Percentiles rank a stretch among this genome's conserved stretches.
phyloP scores from a whole-genome alignment of 306 rosid genomes.

The Calophaca sinica region DNA sequence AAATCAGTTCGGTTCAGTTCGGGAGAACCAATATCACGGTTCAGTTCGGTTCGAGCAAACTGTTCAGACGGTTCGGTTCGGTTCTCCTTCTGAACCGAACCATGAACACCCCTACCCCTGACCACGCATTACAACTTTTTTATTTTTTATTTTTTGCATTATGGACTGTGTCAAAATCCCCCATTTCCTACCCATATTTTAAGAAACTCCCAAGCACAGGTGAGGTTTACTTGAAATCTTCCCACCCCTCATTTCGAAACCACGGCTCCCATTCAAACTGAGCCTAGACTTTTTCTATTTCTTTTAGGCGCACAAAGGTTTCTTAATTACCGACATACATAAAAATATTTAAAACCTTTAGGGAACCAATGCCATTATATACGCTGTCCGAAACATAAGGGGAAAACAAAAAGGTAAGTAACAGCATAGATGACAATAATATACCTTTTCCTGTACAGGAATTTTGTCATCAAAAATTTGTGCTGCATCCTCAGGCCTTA shows the following conservation, averaged over 20 bases:
- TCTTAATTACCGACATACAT: constrained; percentile 2
- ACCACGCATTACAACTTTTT: not conserved
- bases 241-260: constrained; percentile 6
- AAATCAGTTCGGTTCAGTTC: too few relatives aligned
- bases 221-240: constrained; percentile 23
- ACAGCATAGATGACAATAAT: constrained; percentile 9
- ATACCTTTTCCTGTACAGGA: constrained; percentile 77
- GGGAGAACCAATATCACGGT: too few relatives aligned
- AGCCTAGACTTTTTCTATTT: not conserved
- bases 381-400: not conserved
- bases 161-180: not conserved
- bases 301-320: constrained; percentile 14
- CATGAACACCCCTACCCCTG: too few relatives aligned
- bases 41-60: too few relatives aligned
- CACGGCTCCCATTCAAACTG: constrained; percentile 13
- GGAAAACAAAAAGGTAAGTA: constrained; percentile 21
- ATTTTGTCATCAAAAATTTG: constrained; percentile 70
- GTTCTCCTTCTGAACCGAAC: too few relatives aligned
- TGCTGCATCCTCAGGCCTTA: constrained; percentile 76
- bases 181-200: constrained; percentile 1
- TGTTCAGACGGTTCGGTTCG: too few relatives aligned
- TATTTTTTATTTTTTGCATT: constrained; percentile 9
- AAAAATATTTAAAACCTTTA: constrained; percentile 15
- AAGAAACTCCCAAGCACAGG: not conserved
- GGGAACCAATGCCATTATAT: constrained; percentile 26